Base-by-base conservation (phyloP, 495 filamentous ascomycete genomes). In the Hypoxylon rickii region DNA sequence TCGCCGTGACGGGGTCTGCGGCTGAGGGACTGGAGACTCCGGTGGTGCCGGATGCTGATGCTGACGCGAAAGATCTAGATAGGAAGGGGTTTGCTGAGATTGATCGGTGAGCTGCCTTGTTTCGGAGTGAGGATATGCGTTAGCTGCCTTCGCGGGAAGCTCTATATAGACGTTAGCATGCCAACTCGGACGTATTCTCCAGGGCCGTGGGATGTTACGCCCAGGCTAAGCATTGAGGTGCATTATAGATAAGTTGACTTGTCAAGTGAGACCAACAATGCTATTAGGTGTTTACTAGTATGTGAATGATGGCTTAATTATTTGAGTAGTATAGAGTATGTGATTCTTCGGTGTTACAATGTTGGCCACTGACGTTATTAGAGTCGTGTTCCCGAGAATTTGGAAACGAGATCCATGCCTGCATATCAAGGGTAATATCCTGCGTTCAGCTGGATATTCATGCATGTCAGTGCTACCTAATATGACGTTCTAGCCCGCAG, bases 41-140 rank as follows among this genome's bases (percentile, higher is more conserved):
- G 13, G 69, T 76, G 5, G 65, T 78, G 16, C 73, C 79, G 3
- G 78, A 79, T 21, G 70, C 76, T 3, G 76, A 79, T 41, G 75
- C 73, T 0, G 76, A 76, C 37, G 80, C 77, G 4, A 70, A 73
- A n/a, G 78, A 78, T n/a, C 67, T 88, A 24, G 77, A 81, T 44
- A 70, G 77, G 33, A 79, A 80, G 36, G 85, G 86, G 0, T 86
- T 89, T 68, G 86, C 82, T 1, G 74, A 82, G 67, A 82, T 66
- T 17, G 55, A 59, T 11, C 38, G 42, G 34, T 60, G 55, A 59
- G 11, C 7, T 20, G n/a, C 2, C 2, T 15, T 13, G 11, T 29
- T n/a, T 31, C 24, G 24, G 24, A 10, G 10, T 29, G 10, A 29
- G 10, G 24, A 29, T 29, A 4, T 29, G 24, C 24, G 10, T 29